These are phyloP conservation scores for Chaetoscypha palmicola DNA, from an alignment of 2,329 filamentous ascomycete species.

Conservation along the genomic window DNA sequence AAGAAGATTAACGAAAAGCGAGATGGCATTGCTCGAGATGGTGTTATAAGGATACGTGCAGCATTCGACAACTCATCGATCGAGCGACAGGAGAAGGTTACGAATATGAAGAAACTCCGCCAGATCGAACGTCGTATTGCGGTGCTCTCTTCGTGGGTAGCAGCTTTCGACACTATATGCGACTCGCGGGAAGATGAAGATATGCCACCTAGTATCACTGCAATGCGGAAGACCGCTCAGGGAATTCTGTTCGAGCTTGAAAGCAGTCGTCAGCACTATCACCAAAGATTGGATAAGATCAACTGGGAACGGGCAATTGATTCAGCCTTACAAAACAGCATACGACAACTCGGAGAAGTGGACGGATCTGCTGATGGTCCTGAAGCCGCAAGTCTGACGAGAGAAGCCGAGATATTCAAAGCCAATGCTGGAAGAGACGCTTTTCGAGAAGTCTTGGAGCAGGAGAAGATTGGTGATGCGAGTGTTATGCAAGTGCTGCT, in stretches of 20 bases:
- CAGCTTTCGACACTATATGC: conserved; percentile 79
- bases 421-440: conserved; percentile 75
- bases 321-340: conserved; percentile 77
- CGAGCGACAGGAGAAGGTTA: conserved; percentile 73
- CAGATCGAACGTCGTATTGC: conserved; percentile 79
- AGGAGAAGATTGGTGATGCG: conserved; percentile 75
- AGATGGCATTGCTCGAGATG: conserved; percentile 67
- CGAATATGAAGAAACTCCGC: conserved; percentile 73
- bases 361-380: conserved; percentile 54
- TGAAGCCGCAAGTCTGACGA: conserved; percentile 64
- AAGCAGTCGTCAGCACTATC: conserved; percentile 81
- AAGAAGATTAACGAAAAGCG: conserved; percentile 84
- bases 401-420: conserved; percentile 83
- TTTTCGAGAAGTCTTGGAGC: conserved; percentile 68
- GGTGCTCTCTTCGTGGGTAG: conserved; percentile 85
- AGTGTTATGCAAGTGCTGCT: conserved; percentile 75
- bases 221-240: conserved; percentile 80
- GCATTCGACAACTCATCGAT: conserved; percentile 75
- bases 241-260: conserved; percentile 87
- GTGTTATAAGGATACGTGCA: conserved; percentile 67
- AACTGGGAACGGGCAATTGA: conserved; percentile 87
- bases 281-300: conserved; percentile 71
- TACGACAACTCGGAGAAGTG: conserved; percentile 73
- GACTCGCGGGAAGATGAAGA: conserved; percentile 63
- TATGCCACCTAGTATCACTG: conserved; percentile 60